Percentiles rank a stretch among this genome's conserved stretches.
Evolutionary conservation across 2,329 filamentous ascomycete genomes (phyloP).

Genomic region (Fusarium acutatum): DNA sequence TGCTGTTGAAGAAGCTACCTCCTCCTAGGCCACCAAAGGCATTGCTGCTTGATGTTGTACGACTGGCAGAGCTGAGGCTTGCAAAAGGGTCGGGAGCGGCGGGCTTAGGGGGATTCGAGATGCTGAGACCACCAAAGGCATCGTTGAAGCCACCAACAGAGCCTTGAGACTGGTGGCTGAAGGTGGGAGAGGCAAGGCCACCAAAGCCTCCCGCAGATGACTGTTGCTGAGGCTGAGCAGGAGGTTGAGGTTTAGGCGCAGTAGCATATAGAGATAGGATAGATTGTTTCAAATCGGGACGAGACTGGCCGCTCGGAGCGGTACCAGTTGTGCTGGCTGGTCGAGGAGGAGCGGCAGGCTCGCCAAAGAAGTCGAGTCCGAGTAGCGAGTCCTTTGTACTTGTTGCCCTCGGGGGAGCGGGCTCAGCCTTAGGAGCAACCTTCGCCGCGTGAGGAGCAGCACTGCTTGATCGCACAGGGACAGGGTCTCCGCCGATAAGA

Average conservation of each 20-base stretch:
- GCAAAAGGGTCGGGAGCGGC: constrained; percentile 66
- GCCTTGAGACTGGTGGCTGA: constrained; percentile 59
- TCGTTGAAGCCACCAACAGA: constrained; percentile 75
- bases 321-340: constrained; percentile 83
- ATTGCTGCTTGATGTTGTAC: constrained; percentile 47
- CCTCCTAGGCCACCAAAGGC: constrained; percentile 68
- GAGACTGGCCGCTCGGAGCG: constrained; percentile 70
- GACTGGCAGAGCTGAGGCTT: constrained; percentile 54
- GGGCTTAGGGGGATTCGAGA: constrained; percentile 56
- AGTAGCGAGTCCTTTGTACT: constrained; percentile 88
- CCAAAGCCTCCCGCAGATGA: constrained; percentile 72
- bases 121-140: constrained; percentile 67
- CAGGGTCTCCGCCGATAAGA: constrained; percentile 80
- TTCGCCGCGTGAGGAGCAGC: constrained; percentile 70
- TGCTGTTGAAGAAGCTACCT: constrained; percentile 84
- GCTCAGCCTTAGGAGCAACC: constrained; percentile 66
- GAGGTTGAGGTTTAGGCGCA: constrained; percentile 77
- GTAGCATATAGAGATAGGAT: constrained; percentile 95
- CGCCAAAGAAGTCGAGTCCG: constrained; percentile 91
- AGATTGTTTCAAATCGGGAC: constrained; percentile 95
- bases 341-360: constrained; percentile 74
- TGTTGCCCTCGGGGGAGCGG: constrained; percentile 73
- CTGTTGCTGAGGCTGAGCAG: constrained; percentile 53
- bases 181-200: constrained; percentile 68
- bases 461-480: constrained; percentile 76